Evolutionary conservation across 2,329 filamentous ascomycete species (phyloP), one percentile per base, ranked within the genome.

Genomic region (Fusarium poae): DNA sequence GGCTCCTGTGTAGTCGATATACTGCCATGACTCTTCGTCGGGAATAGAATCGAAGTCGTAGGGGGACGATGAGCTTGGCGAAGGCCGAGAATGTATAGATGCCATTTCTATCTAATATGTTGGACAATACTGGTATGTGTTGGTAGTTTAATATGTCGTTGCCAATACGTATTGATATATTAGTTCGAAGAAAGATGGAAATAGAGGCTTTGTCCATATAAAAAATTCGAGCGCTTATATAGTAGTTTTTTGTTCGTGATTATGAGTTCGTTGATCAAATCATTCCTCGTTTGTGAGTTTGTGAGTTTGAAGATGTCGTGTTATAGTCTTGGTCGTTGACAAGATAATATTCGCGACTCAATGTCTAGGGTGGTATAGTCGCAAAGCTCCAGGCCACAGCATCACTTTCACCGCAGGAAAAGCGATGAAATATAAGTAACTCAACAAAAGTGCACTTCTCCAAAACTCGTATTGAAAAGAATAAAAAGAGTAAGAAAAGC

Each of bases 11-110:
- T 78, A 77, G 60, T 82, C 78, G 61, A 83, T 74, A 44, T 80
- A 80, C 51, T 83, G 79, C 82, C 83, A 84, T 54, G 81, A 80
- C 57, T 84, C 82, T 40, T 84, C 82, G 6, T 82, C 81, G 64
- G 76, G 76, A 12, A 71, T 74, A 9, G 79, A 77, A 35, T 82
- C 79, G 54, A 79, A 78, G 56, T 82, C 81, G 72, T 80, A 81
- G 20, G 76, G 75, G 10, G 81, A 80, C 6, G 74, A 72, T 34
- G 71, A 63, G 43, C 80, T 77, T 30, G 82, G 80, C 23, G 81
- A 82, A 2, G 76, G 71, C 21, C 77, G 76, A 11, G 81, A 82
- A 16, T 78, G 76, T 12, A 82, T 76, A 11, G 81, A 83, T 32
- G 81, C 76, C 79, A 81, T 75, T 32, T 32, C 45, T 48, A n/a